phyloP scores from a whole-genome alignment of 208 protist species.

The Acanthamoeba culbertsoni region DNA sequence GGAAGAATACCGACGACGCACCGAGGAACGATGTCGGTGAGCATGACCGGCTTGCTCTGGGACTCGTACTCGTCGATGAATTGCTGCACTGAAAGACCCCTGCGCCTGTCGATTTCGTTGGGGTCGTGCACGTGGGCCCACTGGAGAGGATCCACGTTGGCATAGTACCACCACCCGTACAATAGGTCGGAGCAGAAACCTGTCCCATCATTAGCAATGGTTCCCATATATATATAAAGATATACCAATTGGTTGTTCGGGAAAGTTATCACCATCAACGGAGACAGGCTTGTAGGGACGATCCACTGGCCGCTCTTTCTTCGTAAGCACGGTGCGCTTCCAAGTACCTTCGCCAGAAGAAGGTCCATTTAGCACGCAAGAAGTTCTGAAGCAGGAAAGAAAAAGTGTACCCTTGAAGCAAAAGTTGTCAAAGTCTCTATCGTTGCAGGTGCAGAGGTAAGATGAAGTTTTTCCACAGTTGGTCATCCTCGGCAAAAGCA shows the following conservation, averaged over 20 bases:
- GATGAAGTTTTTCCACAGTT: constrained; percentile 36
- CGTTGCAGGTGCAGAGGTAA: not conserved
- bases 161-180: constrained; percentile 31
- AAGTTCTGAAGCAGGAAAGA: not conserved
- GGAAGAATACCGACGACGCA: not conserved
- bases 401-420: not conserved
- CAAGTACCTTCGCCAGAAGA: not conserved
- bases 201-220: not conserved
- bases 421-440: not conserved
- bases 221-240: not conserved
- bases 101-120: constrained; percentile 62
- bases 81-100: constrained; percentile 56
- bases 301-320: not conserved
- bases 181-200: constrained; percentile 16
- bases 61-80: constrained; percentile 65
- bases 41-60: constrained; percentile 68
- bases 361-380: not conserved
- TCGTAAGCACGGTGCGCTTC: constrained; percentile 11
- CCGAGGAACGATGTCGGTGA: constrained; percentile 52
- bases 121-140: not conserved
- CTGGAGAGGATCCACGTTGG: constrained; percentile 5
- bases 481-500: constrained; percentile 27
- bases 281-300: not conserved
- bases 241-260: not conserved
- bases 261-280: not conserved